phyloP scores from a whole-genome alignment of 106 monocot species.

The Acorus gramineus region DNA sequence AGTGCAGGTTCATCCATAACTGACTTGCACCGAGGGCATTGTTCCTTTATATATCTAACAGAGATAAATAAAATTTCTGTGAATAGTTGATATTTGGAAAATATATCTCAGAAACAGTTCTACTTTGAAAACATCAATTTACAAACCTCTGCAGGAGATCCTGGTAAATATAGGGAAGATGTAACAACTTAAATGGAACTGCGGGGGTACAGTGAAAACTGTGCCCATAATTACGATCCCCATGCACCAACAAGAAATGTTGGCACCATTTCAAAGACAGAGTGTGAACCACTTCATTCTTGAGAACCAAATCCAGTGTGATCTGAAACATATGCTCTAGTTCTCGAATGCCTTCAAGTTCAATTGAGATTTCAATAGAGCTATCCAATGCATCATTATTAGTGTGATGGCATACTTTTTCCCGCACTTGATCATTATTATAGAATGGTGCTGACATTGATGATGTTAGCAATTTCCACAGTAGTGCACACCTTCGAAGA shows the following conservation, averaged over 20 bases:
- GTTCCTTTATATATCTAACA: constrained; percentile 64
- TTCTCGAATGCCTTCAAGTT: constrained; percentile 50
- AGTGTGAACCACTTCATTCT: constrained; percentile 34
- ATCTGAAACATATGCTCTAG: constrained; percentile 73
- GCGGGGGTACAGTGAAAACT: constrained; percentile 53
- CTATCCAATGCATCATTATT: constrained; percentile 13
- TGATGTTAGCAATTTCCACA: constrained; percentile 59
- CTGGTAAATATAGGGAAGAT: constrained; percentile 71
- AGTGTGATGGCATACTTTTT: constrained; percentile 23
- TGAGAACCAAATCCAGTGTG: constrained; percentile 52
- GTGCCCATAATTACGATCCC: constrained; percentile 20
- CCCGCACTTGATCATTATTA: constrained; percentile 29
- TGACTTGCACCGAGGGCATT: constrained; percentile 47
- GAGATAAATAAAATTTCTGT: background rate
- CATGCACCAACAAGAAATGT: constrained; percentile 52
- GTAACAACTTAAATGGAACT: constrained; percentile 75
- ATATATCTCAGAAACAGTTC: too few relatives aligned
- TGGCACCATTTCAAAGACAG: constrained; percentile 68
- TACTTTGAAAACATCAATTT: background rate
- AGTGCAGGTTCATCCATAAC: constrained; percentile 65
- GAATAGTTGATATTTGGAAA: too few relatives aligned
- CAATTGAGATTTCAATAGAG: constrained; percentile 12
- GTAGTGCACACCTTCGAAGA: constrained; percentile 72
- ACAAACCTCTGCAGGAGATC: constrained; percentile 76
- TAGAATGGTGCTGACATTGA: constrained; percentile 17